Evolutionary conservation across 768 basidiomycete genomes (phyloP), one percentile per base, ranked within the genome.

Genomic region (Lentinula edodes): DNA sequence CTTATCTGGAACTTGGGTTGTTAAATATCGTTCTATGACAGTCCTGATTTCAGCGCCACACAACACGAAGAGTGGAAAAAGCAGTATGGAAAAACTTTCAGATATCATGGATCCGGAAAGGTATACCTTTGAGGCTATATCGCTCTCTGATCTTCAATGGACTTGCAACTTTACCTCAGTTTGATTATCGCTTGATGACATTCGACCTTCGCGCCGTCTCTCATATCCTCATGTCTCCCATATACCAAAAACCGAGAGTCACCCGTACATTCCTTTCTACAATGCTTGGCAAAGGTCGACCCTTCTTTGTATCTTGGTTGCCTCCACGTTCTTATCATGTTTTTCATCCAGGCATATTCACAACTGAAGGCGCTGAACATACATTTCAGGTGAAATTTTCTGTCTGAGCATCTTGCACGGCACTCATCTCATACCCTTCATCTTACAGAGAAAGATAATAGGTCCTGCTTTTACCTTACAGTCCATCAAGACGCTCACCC

Each of bases 221-320:
- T 5, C 80, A 84, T 68, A 70, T 86, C 38, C 73, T 85, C 28
- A 79, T 71, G 64, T 80, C 80, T 1, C 64, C 81, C 0, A 64
- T 70, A 5, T 86, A 80, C 61, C 78, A 83, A 65, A 86, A 83
- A 66, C 83, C 84, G 6, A 83, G 81, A 82, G 81, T 82, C 66
- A 84, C 83, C 3, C 76, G 82, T 15, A 60, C 71, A 38, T 72
- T 83, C 41, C 68, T 86, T n/a, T 70, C 76, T 20, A 72, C 76
- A 36, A 71, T 84, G 5, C 74, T 85, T 64, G 83, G 83, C 6
- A 74, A 73, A 69, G 83, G 83, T 82, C 7, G 28, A 0, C 23
- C 23, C 53, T 48, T 16, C 58, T 56, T 36, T 53, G 34, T 59
- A 38, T 54, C 13, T 52, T 16, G 6, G 28, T 34, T 6, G 16